Conservation (phyloP, 495 filamentous ascomycete species). For the Penicillium ochrochloron region DNA sequence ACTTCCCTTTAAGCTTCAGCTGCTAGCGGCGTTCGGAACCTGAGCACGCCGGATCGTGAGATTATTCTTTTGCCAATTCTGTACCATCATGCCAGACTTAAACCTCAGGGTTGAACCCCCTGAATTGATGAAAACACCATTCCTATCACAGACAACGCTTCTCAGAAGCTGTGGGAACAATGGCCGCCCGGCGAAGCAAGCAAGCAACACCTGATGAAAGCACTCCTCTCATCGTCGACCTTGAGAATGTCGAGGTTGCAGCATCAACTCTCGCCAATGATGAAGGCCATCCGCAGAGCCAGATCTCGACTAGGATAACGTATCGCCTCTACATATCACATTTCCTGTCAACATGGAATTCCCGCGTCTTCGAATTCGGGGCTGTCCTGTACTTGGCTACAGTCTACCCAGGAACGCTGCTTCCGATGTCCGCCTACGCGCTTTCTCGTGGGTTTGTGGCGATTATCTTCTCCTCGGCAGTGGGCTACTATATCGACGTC, state of each 20-base stretch:
- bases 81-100: not conserved
- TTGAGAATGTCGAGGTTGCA: not conserved
- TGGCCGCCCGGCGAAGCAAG: not conserved
- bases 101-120: not conserved
- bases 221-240: not conserved
- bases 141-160: not conserved
- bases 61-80: not conserved
- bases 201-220: constrained; percentile 1
- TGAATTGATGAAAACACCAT: not conserved
- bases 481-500: constrained; percentile 48
- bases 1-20: constrained; percentile 1
- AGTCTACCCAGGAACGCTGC: constrained; percentile 53
- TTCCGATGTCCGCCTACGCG: constrained; percentile 33
- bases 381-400: constrained; percentile 59
- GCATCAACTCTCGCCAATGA: not conserved
- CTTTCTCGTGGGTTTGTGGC: constrained; percentile 22
- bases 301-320: not conserved
- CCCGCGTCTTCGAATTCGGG: constrained; percentile 62
- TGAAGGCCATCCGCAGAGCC: not conserved
- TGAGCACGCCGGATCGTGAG: constrained; percentile 1
- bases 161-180: not conserved
- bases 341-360: constrained; percentile 69
- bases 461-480: constrained; percentile 31
- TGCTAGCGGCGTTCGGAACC: not conserved
- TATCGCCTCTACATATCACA: constrained; percentile 54